Evolutionary conservation across 306 rosid genomes (phyloP), one percentile per base, ranked within the genome.

Genomic region (Acacia acuminata): DNA sequence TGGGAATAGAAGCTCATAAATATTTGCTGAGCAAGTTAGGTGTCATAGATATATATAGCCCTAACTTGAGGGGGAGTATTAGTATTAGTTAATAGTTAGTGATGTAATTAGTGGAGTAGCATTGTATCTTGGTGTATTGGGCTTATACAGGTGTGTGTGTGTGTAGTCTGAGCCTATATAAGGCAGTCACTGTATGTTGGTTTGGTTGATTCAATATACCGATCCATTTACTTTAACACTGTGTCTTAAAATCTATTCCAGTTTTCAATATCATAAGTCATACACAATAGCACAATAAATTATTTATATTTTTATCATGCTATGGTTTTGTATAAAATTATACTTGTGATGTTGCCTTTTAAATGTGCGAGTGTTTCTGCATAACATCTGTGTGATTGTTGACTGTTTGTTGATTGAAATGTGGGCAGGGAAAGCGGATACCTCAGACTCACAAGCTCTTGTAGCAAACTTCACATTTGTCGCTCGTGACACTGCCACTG

Each of bases 401-500:
- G 61, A 71, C 15, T 25, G 75, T 4, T 27, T 2, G 30, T 56
- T 82, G 42, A 76, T 47, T 56, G 43, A 85, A 85, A 73, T 58
- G 77, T 71, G 88, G 58, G 76, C 83, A 86, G 98, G 84, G 60
- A 77, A 76, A 17, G 60, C 78, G 1, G 38, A 63, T 68, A 73
- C 81, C 53, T 80, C 89, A 72, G 89, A 90, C 71, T 77, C 94
- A 8, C 81, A 82, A 71, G 89, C 91, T 71, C 90, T 94, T 68
- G 70, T 88, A 45, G 96, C 97, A 55, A 94, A 92, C 87, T 94
- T 94, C 86, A 91, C 98, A 58, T 94, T 92, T 84, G 97, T 94
- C 87, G 98, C 95, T 56, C 92, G 98, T 79, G 97, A 94, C 84
- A 76, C 90, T 1, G 72, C 72, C 70, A 90, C 94, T 0, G 97